A percentile compares a stretch with the other conserved stretches of the same genome.
Evolutionary conservation across 805 yeast species (phyloP).

Genomic region (baker's yeast (Saccharomyces cerevisiae)): DNA sequence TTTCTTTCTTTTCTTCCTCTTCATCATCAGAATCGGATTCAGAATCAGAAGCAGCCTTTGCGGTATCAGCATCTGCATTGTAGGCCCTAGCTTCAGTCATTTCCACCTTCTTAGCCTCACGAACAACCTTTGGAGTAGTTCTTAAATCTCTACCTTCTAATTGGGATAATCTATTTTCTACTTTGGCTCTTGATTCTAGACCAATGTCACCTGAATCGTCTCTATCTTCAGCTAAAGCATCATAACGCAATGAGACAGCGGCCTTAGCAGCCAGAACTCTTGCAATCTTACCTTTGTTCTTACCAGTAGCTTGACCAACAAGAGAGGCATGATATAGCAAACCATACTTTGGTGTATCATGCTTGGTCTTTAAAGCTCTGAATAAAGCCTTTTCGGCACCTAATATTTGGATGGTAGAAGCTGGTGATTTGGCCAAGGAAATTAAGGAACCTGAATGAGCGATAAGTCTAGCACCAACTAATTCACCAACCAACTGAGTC

Average conservation of each 20-base stretch:
- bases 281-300: conserved; percentile 97
- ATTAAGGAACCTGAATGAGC: conserved; percentile 95
- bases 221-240: conserved; percentile 93
- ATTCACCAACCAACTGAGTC: conserved; percentile 92
- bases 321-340: conserved; percentile 91
- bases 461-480: conserved; percentile 95
- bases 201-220: conserved; percentile 94
- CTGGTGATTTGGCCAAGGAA: conserved; percentile 95
- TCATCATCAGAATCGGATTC: conserved; percentile 33
- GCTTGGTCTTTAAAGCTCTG: conserved; percentile 97
- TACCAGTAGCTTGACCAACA: conserved; percentile 96
- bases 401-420: conserved; percentile 93
- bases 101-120: conserved; percentile 80
- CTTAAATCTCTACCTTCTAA: conserved; percentile 95
- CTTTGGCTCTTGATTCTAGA: conserved; percentile 81
- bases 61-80: conserved; percentile 84
- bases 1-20: conserved; percentile 31
- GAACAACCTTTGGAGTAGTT: conserved; percentile 75
- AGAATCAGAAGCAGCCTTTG: conserved; percentile 31
- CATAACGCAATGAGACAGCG: conserved; percentile 92
- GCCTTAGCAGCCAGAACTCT: conserved; percentile 98
- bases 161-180: conserved; percentile 88
- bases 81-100: conserved; percentile 79
- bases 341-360: conserved; percentile 98
- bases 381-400: conserved; percentile 99